Conservation (phyloP, 805 yeast species). For the Candida sakaeoensis region DNA sequence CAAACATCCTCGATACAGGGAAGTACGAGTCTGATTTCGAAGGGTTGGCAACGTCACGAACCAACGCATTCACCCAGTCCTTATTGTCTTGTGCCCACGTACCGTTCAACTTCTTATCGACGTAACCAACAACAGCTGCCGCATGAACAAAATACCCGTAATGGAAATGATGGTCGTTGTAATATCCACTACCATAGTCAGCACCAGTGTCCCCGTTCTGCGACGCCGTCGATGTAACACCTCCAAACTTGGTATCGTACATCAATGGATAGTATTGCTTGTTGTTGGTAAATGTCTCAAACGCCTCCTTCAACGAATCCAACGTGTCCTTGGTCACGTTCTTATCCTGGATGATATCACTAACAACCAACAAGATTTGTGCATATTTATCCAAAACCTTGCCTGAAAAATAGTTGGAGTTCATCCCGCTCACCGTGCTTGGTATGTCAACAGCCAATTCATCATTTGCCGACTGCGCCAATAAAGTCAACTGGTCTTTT, state of each 20-base stretch:
- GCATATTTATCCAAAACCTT: constrained; percentile 56
- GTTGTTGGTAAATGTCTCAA: constrained; percentile 37
- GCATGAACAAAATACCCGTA: constrained; percentile 82
- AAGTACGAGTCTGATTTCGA: constrained; percentile 50
- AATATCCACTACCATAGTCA: constrained; percentile 71
- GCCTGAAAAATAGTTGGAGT: constrained; percentile 50
- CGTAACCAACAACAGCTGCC: constrained; percentile 72
- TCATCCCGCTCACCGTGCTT: constrained; percentile 30
- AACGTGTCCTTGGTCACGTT: constrained; percentile 33
- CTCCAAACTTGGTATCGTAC: constrained; percentile 54
- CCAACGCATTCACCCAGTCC: constrained; percentile 56
- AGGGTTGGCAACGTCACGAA: constrained; percentile 70
- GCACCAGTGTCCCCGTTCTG: constrained; percentile 42
- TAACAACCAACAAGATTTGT: constrained; percentile 48
- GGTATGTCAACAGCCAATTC: constrained; percentile 48
- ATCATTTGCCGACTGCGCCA: constrained; percentile 43
- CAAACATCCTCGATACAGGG: constrained; percentile 71
- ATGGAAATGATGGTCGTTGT: constrained; percentile 87
- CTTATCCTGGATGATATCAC: constrained; percentile 45
- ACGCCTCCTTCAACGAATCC: constrained; percentile 39
- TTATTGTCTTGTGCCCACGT: constrained; percentile 48
- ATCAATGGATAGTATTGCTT: constrained; percentile 47
- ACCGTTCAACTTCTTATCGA: constrained; percentile 52
- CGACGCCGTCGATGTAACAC: constrained; percentile 52
- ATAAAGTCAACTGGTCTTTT: constrained; percentile 38